Conservation (phyloP, 2,329 filamentous ascomycete species). For the Fusarium goolgardi region DNA sequence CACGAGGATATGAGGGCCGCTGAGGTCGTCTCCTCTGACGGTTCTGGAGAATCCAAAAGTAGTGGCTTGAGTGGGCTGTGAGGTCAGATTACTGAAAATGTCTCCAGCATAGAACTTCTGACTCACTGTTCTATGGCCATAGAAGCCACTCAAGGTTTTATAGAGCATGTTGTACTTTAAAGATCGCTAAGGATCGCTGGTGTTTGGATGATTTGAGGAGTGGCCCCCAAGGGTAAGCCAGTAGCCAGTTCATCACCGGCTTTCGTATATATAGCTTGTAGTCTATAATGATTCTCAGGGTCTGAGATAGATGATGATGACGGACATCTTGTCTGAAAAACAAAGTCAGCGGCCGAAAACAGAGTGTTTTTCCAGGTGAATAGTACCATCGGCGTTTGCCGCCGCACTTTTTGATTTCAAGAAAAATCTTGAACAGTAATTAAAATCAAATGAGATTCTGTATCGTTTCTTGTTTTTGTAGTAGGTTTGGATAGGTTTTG, state of each 20-base stretch:
- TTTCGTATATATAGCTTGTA: not conserved
- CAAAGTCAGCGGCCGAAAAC: not conserved
- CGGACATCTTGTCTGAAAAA: not conserved
- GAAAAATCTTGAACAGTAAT: accelerated
- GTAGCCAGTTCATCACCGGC: not conserved
- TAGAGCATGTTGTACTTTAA: not conserved
- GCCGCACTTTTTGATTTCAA: not conserved
- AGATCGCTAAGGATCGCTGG: not conserved
- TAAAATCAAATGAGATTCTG: not conserved
- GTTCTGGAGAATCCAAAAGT: not conserved
- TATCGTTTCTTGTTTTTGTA: not conserved
- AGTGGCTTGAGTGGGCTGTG: not conserved
- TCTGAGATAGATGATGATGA: not conserved
- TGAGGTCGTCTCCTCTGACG: not conserved
- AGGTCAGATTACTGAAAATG: not conserved
- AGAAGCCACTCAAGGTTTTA: not conserved
- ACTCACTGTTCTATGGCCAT: not conserved
- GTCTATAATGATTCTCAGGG: not conserved
- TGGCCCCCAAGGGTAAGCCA: not conserved
- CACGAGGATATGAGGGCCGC: not conserved
- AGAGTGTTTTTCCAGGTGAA: not conserved
- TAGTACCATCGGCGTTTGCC: not conserved
- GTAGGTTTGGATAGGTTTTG: too few relatives aligned
- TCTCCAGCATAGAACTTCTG: not conserved
- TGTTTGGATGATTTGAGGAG: not conserved